phyloP scores from a whole-genome alignment of 2,329 filamentous ascomycete species.

The Ophiostoma piceae region DNA sequence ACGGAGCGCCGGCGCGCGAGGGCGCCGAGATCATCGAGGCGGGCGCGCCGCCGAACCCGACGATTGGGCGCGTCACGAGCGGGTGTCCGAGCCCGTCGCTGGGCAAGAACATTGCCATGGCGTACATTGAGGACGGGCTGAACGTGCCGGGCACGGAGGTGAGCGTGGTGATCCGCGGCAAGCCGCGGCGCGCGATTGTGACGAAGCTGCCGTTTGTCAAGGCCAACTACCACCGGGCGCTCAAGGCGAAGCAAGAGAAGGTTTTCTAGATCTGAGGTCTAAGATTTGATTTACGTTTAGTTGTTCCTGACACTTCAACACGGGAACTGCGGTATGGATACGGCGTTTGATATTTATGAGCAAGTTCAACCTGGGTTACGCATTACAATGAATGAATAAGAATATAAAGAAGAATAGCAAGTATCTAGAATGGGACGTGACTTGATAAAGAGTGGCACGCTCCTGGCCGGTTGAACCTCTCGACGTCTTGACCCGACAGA shows the following conservation, averaged over 20 bases:
- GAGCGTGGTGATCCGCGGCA: constrained; percentile 70
- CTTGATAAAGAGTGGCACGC: neutral
- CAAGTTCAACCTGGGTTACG: constrained; percentile 8
- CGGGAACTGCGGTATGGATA: neutral
- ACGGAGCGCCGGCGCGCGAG: constrained; percentile 84
- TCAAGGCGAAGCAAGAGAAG: constrained; percentile 6
- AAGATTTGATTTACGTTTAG: no score
- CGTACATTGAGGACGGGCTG: constrained; percentile 72
- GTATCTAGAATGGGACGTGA: no score
- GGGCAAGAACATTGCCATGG: constrained; percentile 93
- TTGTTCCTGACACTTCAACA: neutral
- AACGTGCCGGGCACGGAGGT: constrained; percentile 83
- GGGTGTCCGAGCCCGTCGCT: constrained; percentile 84
- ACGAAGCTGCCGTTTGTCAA: constrained; percentile 86
- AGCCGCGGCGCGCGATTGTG: constrained; percentile 67
- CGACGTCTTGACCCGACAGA: constrained; percentile 4
- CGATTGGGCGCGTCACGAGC: constrained; percentile 74
- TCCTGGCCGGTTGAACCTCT: neutral
- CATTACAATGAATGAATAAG: neutral
- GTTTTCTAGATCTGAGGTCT: neutral
- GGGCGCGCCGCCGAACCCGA: constrained; percentile 25
- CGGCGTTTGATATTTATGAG: neutral
- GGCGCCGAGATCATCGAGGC: constrained; percentile 69
- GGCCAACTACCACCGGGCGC: constrained; percentile 56
- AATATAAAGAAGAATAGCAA: no score